Conservation (phyloP, 2,329 filamentous ascomycete genomes). For the Camillea tinctor region DNA sequence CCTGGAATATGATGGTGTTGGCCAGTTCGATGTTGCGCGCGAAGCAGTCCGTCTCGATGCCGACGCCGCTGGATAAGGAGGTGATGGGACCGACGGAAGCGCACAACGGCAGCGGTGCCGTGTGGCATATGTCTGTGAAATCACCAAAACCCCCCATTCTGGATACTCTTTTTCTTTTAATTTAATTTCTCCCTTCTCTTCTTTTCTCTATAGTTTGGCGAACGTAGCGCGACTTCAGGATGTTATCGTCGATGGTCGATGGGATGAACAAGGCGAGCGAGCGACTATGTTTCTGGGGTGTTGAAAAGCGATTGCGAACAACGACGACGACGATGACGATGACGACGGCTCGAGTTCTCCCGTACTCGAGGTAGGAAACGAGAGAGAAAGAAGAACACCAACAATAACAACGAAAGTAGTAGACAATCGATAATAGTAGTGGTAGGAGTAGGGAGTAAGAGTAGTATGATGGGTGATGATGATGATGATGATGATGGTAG, state of each 20-base stretch:
- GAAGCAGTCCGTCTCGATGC: conserved; percentile 89
- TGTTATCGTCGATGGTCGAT: not conserved
- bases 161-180: conserved; percentile 8
- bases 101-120: conserved; percentile 83
- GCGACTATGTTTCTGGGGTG: not conserved
- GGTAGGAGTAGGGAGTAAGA: too few species aligned
- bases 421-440: not conserved
- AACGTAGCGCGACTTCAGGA: too few species aligned
- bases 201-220: too few species aligned
- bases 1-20: conserved; percentile 98
- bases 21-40: conserved; percentile 92
- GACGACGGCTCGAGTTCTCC: not conserved
- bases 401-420: not conserved
- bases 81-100: conserved; percentile 76
- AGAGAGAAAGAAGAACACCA: not conserved
- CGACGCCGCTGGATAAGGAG: conserved; percentile 63
- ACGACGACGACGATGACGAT: not conserved
- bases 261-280: not conserved
- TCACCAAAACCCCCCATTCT: conserved; percentile 83
- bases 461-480: too few species aligned
- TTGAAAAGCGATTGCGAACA: not conserved
- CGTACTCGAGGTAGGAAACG: not conserved
- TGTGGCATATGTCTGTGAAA: conserved; percentile 82
- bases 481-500: not conserved
- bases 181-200: too few species aligned